Evolutionary conservation across 257 asterid species (phyloP).

Genomic region (Eustoma russellianum): DNA sequence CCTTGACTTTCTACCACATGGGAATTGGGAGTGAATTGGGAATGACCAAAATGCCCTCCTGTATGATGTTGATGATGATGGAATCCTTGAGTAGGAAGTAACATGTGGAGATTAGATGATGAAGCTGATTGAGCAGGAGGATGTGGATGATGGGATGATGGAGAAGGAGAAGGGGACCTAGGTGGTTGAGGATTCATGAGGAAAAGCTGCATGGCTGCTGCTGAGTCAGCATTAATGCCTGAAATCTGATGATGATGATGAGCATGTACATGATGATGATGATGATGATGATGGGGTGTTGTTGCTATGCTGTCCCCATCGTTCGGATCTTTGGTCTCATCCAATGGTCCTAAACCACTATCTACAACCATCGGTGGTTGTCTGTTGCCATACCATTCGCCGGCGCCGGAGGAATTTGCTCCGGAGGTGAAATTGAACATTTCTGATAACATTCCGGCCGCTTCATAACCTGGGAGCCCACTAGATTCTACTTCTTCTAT

Average conservation of each 20-base stretch:
- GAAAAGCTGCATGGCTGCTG: constrained; percentile 96
- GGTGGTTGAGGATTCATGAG: constrained; percentile 68
- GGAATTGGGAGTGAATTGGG: constrained; percentile 45
- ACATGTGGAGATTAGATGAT: constrained; percentile 66
- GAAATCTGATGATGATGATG: constrained; percentile 13
- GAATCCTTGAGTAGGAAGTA: constrained; percentile 52
- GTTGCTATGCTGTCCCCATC: constrained; percentile 15
- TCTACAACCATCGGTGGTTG: constrained; percentile 46
- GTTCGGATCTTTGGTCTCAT: constrained; percentile 25
- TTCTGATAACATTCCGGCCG: constrained; percentile 68
- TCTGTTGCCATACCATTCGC: constrained; percentile 50
- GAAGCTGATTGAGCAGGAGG: constrained; percentile 15
- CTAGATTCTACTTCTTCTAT: constrained; percentile 51
- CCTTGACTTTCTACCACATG: constrained; percentile 67
- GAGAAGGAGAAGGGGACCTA: constrained; percentile 56
- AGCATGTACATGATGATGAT: neutral
- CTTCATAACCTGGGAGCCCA: constrained; percentile 36
- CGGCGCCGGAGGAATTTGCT: constrained; percentile 12
- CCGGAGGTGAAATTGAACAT: constrained; percentile 48
- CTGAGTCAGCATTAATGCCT: constrained; percentile 46
- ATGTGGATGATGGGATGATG: constrained; percentile 29
- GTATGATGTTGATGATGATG: constrained; percentile 13
- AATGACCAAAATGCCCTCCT: constrained; percentile 28
- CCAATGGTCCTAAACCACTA: constrained; percentile 21
- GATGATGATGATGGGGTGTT: constrained; percentile 6